Conservation (phyloP, 257 asterid species). For the Phtheirospermum japonicum region DNA sequence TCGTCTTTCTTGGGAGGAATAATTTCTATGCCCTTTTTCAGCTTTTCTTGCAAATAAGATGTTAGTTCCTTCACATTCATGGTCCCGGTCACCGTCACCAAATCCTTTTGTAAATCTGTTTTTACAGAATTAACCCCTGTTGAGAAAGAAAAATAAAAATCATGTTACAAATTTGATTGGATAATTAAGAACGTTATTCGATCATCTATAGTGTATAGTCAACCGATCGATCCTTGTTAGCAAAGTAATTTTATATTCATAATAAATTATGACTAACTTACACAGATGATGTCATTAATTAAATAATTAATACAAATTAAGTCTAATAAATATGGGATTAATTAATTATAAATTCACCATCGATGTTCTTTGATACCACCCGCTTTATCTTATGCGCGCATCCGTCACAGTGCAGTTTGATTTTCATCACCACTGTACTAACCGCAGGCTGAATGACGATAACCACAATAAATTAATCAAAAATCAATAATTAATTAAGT, state of each 20-base stretch:
- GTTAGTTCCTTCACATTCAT: slow-evolving; percentile 71
- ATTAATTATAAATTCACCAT: slow-evolving; percentile 47
- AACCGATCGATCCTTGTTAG: too few relatives aligned
- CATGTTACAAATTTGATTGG: background rate
- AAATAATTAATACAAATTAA: too few relatives aligned
- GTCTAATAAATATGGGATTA: too few relatives aligned
- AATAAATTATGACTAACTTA: background rate
- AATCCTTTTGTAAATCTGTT: slow-evolving; percentile 54
- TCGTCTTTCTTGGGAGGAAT: slow-evolving; percentile 65
- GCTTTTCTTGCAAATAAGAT: slow-evolving; percentile 59
- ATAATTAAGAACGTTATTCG: background rate
- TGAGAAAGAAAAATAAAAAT: background rate
- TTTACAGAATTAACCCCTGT: slow-evolving; percentile 65
- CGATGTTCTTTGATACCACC: slow-evolving; percentile 43
- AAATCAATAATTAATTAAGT: background rate
- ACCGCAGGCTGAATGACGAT: slow-evolving; percentile 45
- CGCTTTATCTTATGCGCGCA: slow-evolving; percentile 81
- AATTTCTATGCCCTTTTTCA: slow-evolving; percentile 52
- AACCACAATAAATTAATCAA: slow-evolving; percentile 1
- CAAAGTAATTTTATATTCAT: too few relatives aligned
- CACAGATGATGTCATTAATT: background rate
- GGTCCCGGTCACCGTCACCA: slow-evolving; percentile 69
- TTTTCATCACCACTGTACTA: slow-evolving; percentile 65
- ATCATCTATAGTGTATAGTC: background rate
- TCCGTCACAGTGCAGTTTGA: slow-evolving; percentile 79